Evolutionary conservation across 2,329 filamentous ascomycete genomes (phyloP), one percentile per base, ranked within the genome.

Genomic region (Alternaria brassicae): DNA sequence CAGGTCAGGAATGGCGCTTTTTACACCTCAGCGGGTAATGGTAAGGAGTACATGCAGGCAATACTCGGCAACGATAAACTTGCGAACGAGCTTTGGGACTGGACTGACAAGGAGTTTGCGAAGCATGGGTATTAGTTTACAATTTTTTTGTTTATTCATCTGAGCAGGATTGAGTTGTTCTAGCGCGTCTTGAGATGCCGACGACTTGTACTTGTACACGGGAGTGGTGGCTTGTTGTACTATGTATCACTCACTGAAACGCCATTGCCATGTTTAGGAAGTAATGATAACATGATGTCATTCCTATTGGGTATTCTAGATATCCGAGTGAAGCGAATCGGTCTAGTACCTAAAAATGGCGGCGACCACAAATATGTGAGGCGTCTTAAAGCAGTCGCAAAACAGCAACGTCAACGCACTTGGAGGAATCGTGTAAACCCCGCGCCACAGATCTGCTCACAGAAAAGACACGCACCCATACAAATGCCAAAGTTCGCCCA

Each of bases 11-110:
- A 64, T 32, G 79, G 78, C 4, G 73, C 70, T 15, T 79, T 76
- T 52, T 81, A 81, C 63, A 72, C 69, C 42, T 79, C 78, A 1
- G 62, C 81, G n/a, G 78, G 76, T 2, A 61, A 59, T 34, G 23
- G n/a, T 2, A 44, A 27, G 2, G 39, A 15, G 2, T 51, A 49
- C 17, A 66, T 42, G 36, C 51, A 57, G 12, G 37, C 28, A 25
- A 51, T 52, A 6, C 56, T 53, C 23, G 45, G 68, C 32, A 48
- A 56, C 6, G 70, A 58, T 25, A 17, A 48, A 3, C 36, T 70
- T 23, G 62, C 61, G 5, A 58, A 66, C 19, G 49, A 63, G 54
- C 42, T 71, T 34, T 71, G 67, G 66, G 58, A 65, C 5, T 72
- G 65, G 65, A 69, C 67, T 3, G 62, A 70, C 53, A 54, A 62